Conservation (phyloP, 1,284 basidiomycete genomes). For the Naganishia albida region DNA sequence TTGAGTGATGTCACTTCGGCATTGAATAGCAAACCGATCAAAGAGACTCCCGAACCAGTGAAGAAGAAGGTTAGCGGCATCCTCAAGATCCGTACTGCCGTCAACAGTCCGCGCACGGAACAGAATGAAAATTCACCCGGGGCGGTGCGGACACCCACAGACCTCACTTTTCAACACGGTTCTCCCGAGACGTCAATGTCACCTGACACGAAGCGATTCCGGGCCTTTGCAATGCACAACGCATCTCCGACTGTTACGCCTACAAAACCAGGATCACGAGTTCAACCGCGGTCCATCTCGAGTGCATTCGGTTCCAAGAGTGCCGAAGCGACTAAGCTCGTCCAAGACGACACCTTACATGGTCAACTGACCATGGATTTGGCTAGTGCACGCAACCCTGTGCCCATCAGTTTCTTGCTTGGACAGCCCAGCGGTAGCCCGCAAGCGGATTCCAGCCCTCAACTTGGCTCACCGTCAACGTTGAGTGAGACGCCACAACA, state of each 20-base stretch:
- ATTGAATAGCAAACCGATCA: background rate
- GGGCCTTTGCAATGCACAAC: constrained; percentile 6
- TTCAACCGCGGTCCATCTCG: background rate
- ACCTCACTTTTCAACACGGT: background rate
- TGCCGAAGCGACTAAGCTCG: constrained; percentile 16
- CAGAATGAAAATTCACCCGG: constrained; percentile 4
- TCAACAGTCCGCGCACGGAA: background rate
- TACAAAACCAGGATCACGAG: background rate
- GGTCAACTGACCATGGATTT: constrained; percentile 19
- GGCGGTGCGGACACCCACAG: background rate
- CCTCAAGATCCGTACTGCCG: constrained; percentile 7
- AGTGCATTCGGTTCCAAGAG: constrained; percentile 12
- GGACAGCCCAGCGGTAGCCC: constrained; percentile 7
- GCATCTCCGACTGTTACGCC: constrained; percentile 15
- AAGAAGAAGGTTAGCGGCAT: constrained; percentile 15
- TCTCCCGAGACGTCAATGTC: constrained; percentile 15
- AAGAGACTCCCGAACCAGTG: background rate
- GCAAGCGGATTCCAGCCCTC: background rate
- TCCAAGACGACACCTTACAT: constrained; percentile 20
- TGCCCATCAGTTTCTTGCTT: constrained; percentile 17
- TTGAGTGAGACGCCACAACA: background rate
- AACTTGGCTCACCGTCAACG: background rate
- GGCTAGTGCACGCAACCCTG: constrained; percentile 22
- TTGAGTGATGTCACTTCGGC: background rate
- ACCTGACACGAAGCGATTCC: constrained; percentile 18